Conservation (phyloP, 352 stramenopile species). For the Phytopythium mirpurense region DNA sequence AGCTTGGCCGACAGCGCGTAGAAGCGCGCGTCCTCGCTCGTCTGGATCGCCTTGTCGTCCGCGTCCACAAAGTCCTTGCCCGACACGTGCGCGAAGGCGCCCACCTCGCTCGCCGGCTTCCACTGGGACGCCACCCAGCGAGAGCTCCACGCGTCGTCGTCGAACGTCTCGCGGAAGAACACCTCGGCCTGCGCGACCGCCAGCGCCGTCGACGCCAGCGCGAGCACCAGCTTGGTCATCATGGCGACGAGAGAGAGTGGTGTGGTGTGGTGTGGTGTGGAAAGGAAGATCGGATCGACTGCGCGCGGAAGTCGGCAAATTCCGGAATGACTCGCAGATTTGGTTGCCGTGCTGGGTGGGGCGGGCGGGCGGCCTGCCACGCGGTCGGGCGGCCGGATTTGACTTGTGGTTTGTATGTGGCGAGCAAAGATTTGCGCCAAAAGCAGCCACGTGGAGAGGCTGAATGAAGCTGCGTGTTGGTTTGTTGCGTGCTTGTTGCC, state of each 20-base stretch:
- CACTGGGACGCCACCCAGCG: conserved; percentile 91
- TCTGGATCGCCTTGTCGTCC: conserved; percentile 94
- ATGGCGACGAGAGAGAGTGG: conserved; percentile 15
- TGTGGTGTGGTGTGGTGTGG: neutral
- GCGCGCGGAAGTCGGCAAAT: conserved; percentile 4
- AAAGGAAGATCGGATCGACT: too few species aligned
- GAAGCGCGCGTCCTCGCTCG: conserved; percentile 93
- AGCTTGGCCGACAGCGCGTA: conserved; percentile 96
- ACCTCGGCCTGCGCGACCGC: conserved; percentile 66
- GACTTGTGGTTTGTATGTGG: conserved; percentile 1
- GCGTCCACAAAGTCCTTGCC: conserved; percentile 91
- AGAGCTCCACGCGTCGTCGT: conserved; percentile 75
- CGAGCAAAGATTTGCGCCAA: conserved; percentile 3
- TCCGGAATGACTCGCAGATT: conserved; percentile 4
- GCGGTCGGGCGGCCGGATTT: neutral
- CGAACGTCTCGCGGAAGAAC: conserved; percentile 94
- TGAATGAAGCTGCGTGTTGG: neutral
- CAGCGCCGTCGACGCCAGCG: conserved; percentile 39
- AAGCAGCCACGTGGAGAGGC: conserved; percentile 7
- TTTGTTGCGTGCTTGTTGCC: too few species aligned
- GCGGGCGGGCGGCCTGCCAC: neutral
- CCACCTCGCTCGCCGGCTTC: conserved; percentile 93
- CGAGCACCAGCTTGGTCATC: conserved; percentile 64
- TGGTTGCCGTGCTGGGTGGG: too few species aligned
- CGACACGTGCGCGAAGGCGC: conserved; percentile 92